Evolutionary conservation across 2,329 filamentous ascomycete genomes (phyloP).

Genomic region (Ilyonectria mors-panacis): DNA sequence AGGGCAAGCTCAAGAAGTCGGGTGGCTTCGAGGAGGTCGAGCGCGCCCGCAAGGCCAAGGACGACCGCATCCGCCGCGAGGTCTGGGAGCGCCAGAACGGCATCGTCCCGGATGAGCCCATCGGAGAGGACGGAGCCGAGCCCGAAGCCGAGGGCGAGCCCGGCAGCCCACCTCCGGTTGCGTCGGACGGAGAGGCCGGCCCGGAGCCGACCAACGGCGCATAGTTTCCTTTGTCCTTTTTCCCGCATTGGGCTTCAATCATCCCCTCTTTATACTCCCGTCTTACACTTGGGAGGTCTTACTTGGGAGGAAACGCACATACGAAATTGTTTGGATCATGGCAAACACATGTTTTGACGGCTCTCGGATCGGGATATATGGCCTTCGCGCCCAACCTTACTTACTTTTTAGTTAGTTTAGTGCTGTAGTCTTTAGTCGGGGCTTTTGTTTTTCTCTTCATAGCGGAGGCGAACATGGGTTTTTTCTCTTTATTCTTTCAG

Average conservation of each 20-base stretch:
- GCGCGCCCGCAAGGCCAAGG: slow-evolving; percentile 84
- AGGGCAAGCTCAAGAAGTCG: slow-evolving; percentile 95
- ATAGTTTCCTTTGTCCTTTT: slow-evolving; percentile 16
- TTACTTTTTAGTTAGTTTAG: slow-evolving; percentile 5
- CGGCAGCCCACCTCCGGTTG: slow-evolving; percentile 27
- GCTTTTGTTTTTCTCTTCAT: slow-evolving; percentile 43
- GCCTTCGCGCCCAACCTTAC: neutral
- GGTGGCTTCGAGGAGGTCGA: slow-evolving; percentile 96
- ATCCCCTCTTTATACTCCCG: slow-evolving; percentile 6
- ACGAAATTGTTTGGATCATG: slow-evolving; percentile 29
- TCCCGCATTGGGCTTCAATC: neutral
- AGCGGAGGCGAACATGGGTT: slow-evolving; percentile 53
- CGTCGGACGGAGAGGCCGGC: slow-evolving; percentile 15
- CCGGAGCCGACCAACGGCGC: slow-evolving; percentile 38
- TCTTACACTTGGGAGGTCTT: neutral
- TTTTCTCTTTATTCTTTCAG: slow-evolving; percentile 30
- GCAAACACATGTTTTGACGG: slow-evolving; percentile 29
- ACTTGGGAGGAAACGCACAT: slow-evolving; percentile 19
- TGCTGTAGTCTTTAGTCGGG: slow-evolving; percentile 24
- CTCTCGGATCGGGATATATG: slow-evolving; percentile 28
- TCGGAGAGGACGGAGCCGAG: slow-evolving; percentile 55
- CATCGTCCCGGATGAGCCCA: slow-evolving; percentile 60
- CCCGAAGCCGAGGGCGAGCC: slow-evolving; percentile 38
- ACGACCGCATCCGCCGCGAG: slow-evolving; percentile 88
- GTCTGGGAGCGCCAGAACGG: slow-evolving; percentile 79